phyloP scores from a whole-genome alignment of 164 flowering plant genomes.

The Stephania yunnanensis region DNA sequence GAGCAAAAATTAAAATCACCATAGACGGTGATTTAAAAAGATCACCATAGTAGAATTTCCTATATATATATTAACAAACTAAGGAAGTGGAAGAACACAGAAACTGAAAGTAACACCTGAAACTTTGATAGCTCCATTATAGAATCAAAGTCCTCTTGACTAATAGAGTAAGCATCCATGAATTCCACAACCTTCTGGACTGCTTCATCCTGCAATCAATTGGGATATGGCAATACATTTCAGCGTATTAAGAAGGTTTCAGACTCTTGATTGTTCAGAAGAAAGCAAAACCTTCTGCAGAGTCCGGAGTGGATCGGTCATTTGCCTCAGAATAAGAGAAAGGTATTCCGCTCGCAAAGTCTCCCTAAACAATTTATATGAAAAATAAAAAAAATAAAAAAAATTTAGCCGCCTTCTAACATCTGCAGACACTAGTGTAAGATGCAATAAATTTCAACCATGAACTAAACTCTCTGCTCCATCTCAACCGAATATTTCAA shows the following conservation, averaged over 20 bases:
- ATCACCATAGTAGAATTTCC: no score
- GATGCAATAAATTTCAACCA: not conserved
- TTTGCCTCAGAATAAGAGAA: slow-evolving; percentile 53
- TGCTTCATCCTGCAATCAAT: slow-evolving; percentile 68
- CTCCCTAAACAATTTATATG: slow-evolving; percentile 37
- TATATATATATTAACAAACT: not conserved
- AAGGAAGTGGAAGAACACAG: not conserved
- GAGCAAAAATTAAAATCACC: no score
- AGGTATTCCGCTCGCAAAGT: slow-evolving; percentile 74
- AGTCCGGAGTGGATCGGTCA: slow-evolving; percentile 64
- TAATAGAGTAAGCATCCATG: slow-evolving; percentile 83
- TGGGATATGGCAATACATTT: not conserved
- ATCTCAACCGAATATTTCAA: no score
- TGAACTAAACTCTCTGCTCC: no score
- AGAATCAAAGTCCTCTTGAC: slow-evolving; percentile 85
- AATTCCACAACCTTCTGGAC: slow-evolving; percentile 75
- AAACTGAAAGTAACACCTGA: slow-evolving; percentile 39
- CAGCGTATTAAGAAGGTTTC: not conserved
- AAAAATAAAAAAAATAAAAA: slow-evolving; percentile 1
- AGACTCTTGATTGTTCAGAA: not conserved
- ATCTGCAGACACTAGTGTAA: no score
- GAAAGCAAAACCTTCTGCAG: slow-evolving; percentile 64
- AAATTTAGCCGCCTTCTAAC: slow-evolving; percentile 4
- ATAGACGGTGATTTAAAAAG: no score
- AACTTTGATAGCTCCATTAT: slow-evolving; percentile 78